A percentile compares a stretch with the other conserved stretches of the same genome.
These are phyloP conservation scores for Fusarium camptoceras DNA, from an alignment of 2,329 filamentous ascomycete species.

Conservation along the genomic window DNA sequence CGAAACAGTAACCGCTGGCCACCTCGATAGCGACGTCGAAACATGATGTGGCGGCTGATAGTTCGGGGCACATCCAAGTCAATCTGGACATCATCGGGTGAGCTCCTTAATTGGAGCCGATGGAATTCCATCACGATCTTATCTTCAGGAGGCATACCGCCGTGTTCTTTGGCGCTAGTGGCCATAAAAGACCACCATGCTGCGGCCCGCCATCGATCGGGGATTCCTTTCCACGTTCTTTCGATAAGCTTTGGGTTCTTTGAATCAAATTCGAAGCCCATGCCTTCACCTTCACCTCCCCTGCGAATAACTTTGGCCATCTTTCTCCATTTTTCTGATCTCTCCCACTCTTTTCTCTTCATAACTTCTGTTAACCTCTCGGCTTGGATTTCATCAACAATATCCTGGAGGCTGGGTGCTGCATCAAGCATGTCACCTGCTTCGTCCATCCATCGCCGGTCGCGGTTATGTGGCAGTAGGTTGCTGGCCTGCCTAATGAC, in stretches of 20 bases:
- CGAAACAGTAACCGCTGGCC: constrained; percentile 93
- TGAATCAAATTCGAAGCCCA: constrained; percentile 80
- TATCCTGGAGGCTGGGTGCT: constrained; percentile 67
- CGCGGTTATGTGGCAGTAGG: constrained; percentile 69
- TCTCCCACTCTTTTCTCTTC: constrained; percentile 71
- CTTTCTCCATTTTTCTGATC: constrained; percentile 74
- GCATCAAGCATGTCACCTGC: constrained; percentile 75
- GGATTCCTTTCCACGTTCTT: constrained; percentile 97
- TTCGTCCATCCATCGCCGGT: constrained; percentile 71
- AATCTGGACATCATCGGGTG: constrained; percentile 94
- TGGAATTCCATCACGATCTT: constrained; percentile 79
- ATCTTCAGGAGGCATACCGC: constrained; percentile 72
- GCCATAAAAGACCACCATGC: constrained; percentile 96
- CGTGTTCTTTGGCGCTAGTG: constrained; percentile 75
- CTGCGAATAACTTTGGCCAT: constrained; percentile 70
- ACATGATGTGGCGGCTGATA: constrained; percentile 97
- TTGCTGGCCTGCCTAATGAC: constrained; percentile 69
- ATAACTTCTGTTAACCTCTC: constrained; percentile 65
- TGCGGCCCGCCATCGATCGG: constrained; percentile 91
- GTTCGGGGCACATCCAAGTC: constrained; percentile 96
- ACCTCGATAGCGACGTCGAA: constrained; percentile 88
- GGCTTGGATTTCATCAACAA: constrained; percentile 65
- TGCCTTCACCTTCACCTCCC: constrained; percentile 65
- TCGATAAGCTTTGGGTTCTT: constrained; percentile 87
- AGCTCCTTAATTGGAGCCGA: constrained; percentile 77